phyloP scores from a whole-genome alignment of 257 asterid genomes.

The Solanum phureja region DNA sequence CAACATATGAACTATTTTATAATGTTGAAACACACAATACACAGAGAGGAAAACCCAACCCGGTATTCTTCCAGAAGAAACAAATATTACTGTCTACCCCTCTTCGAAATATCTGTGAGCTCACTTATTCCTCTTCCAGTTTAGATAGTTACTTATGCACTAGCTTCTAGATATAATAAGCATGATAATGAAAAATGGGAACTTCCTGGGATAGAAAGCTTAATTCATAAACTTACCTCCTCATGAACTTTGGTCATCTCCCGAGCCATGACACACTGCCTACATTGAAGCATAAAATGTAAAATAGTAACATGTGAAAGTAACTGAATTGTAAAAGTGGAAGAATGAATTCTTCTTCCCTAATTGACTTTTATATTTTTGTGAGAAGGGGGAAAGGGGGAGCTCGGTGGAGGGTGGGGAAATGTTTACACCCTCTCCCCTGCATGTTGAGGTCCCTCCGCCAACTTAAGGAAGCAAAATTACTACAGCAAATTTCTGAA shows the following conservation, averaged over 20 bases:
- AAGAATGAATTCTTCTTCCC: neutral
- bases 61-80: neutral
- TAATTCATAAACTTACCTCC: constrained; percentile 35
- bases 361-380: neutral
- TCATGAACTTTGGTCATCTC: constrained; percentile 94
- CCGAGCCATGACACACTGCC: constrained; percentile 92
- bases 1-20: neutral
- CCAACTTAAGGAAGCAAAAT: neutral
- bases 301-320: neutral
- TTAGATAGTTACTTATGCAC: neutral
- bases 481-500: neutral
- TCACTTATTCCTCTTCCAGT: neutral
- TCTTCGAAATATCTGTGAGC: neutral
- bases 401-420: neutral
- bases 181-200: neutral
- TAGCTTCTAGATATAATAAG: neutral
- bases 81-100: neutral
- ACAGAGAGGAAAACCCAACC: neutral
- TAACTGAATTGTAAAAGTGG: neutral
- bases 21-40: neutral
- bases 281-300: constrained; percentile 17
- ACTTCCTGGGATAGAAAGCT: neutral
- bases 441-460: neutral
- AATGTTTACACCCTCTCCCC: neutral
- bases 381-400: neutral